phyloP scores from a whole-genome alignment of 805 yeast species.

The Yarrowia alimentaria region DNA sequence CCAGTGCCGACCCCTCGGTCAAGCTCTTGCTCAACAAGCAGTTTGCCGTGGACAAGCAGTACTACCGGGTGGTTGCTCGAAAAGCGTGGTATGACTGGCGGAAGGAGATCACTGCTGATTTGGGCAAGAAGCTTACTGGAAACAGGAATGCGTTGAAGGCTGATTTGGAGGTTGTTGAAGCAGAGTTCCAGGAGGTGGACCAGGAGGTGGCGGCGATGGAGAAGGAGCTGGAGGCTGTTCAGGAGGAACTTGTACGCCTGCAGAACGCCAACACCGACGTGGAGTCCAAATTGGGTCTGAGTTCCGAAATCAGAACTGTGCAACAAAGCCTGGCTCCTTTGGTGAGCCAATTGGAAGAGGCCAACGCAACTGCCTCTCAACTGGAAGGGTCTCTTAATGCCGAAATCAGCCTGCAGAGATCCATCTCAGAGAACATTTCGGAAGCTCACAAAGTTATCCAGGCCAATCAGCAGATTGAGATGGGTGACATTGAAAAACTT shows the following conservation, averaged over 20 bases:
- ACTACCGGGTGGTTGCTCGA: conserved; percentile 5
- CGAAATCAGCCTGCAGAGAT: neutral
- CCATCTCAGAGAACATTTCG: neutral
- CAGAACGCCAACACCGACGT: conserved; percentile 15
- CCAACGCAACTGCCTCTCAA: neutral
- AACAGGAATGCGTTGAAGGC: neutral
- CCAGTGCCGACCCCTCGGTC: conserved; percentile 3
- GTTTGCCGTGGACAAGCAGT: conserved; percentile 24
- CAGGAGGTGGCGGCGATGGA: conserved; percentile 1
- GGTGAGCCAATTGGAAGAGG: no score
- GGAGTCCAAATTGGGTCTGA: neutral
- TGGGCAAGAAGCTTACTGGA: conserved; percentile 3
- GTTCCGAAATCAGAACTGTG: neutral
- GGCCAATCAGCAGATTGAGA: conserved; percentile 7
- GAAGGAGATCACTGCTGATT: conserved; percentile 6
- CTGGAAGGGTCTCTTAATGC: neutral
- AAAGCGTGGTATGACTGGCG: conserved; percentile 26
- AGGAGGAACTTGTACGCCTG: neutral
- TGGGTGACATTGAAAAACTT: conserved; percentile 7
- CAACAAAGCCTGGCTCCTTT: neutral
- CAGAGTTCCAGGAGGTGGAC: neutral
- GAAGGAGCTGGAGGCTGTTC: neutral
- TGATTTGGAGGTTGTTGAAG: neutral
- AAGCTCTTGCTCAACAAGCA: conserved; percentile 13
- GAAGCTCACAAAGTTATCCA: conserved; percentile 2